These are phyloP conservation scores for Citrus glauca DNA, from an alignment of 345 rosid species.

Conservation along the genomic window DNA sequence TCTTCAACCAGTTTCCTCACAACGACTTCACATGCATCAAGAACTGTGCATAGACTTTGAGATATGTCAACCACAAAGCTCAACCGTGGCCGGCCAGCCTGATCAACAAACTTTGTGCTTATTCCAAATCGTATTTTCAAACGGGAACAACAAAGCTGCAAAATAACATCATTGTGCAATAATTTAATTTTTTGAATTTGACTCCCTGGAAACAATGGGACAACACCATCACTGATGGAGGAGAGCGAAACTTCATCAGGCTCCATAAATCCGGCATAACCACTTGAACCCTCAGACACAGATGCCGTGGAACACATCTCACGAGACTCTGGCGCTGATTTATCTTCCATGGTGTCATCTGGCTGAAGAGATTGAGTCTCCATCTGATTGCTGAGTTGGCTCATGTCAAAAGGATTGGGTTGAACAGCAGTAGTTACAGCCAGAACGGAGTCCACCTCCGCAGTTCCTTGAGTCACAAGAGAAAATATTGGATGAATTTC, in stretches of 20 bases:
- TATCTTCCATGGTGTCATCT: constrained; percentile 61
- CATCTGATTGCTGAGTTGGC: constrained; percentile 38
- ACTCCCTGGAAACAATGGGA: constrained; percentile 49
- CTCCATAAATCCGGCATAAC: constrained; percentile 40
- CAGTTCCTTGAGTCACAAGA: constrained; percentile 24
- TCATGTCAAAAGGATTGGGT: constrained; percentile 54
- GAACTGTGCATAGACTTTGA: constrained; percentile 47
- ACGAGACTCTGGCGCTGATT: constrained; percentile 16
- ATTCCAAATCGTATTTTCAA: constrained; percentile 66
- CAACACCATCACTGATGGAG: constrained; percentile 43
- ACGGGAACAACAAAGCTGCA: constrained; percentile 55
- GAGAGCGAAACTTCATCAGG: constrained; percentile 48
- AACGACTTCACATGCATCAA: constrained; percentile 56
- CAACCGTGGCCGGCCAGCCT: constrained; percentile 54
- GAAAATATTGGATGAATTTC: constrained; percentile 48
- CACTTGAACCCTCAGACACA: constrained; percentile 38
- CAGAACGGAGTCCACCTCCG: constrained; percentile 27
- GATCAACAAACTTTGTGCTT: constrained; percentile 44
- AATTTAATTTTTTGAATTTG: constrained; percentile 36
- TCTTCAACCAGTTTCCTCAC: constrained; percentile 39
- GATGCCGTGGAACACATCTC: constrained; percentile 25
- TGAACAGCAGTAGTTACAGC: constrained; percentile 20
- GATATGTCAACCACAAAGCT: constrained; percentile 64
- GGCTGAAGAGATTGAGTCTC: constrained; percentile 27
- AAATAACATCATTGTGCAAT: constrained; percentile 32